Conservation (phyloP, 2,329 filamentous ascomycete genomes). For the Aspergillus nomiae region DNA sequence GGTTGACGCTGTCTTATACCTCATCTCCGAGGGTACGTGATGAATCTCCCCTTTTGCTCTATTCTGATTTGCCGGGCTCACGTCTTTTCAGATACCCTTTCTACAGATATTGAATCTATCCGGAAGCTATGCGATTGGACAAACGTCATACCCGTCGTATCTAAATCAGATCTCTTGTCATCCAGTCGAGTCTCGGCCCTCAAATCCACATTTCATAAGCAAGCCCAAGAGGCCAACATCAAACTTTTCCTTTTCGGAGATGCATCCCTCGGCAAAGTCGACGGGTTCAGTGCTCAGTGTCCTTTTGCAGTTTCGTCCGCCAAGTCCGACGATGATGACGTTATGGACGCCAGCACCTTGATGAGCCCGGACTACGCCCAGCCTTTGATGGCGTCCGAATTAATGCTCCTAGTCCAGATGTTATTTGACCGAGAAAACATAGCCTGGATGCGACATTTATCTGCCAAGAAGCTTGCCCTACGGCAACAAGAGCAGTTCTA, state of each 20-base stretch:
- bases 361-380: conserved; percentile 92
- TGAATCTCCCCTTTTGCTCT: neutral
- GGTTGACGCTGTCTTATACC: conserved; percentile 82
- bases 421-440: conserved; percentile 79
- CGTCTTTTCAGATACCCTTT: conserved; percentile 53
- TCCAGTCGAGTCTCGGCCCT: conserved; percentile 57
- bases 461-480: conserved; percentile 76
- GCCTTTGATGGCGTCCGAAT: conserved; percentile 75
- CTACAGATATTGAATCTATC: conserved; percentile 71
- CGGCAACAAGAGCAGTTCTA: conserved; percentile 58
- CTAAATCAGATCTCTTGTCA: conserved; percentile 71
- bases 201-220: conserved; percentile 55
- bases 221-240: conserved; percentile 52
- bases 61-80: conserved; percentile 1
- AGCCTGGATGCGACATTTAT: conserved; percentile 77
- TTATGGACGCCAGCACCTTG: conserved; percentile 87
- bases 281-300: conserved; percentile 36
- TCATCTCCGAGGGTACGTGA: conserved; percentile 69
- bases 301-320: conserved; percentile 79
- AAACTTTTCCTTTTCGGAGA: conserved; percentile 68
- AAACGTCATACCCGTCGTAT: conserved; percentile 82
- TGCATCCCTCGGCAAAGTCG: conserved; percentile 25
- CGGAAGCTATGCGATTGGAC: conserved; percentile 70
- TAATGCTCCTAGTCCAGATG: conserved; percentile 67
- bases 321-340: conserved; percentile 70